Evolutionary conservation across 208 protist species (phyloP), one percentile per base, ranked within the genome.

Genomic region (Eutreptiella sp.): DNA sequence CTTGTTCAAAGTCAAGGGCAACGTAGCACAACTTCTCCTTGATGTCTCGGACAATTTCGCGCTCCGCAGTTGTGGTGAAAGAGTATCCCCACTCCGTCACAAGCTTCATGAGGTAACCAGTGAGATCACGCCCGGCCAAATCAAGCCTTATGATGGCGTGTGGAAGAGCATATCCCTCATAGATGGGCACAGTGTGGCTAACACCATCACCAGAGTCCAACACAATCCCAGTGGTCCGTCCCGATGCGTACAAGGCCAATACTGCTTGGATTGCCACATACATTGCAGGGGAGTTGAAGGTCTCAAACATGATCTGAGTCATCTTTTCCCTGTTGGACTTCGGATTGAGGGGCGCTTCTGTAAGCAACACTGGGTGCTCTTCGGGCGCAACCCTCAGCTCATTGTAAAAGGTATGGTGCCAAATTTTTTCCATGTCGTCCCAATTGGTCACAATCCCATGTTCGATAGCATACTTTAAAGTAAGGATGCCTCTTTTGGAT

Each of bases 381-480:
- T 97, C 89, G n/a, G 96, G 92, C 46, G 82, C 90, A 16, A 98
- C 87, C 43, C 92, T 85, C 26, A 99, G 82, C 76, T 98, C 91
- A 68, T 97, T 97, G 78, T 96, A 96, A 74, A 98, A 99, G 54
- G 92, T 97, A 70, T 99, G 93, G 67, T 97, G 85, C 94, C 93
- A 98, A 52, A 96, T 90, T 72, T 93, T 93, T 77, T 97, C 90
- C 88, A 97, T 97, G 71, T 97, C 90, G 57, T 97, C 93, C 94
- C 93, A 98, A 78, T 98, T 97, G 60, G 88, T 96, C 21, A 98
- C 88, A 54, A 96, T 93, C 38, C 92, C 89, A 61, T 93, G 86
- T 70, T 92, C 87, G 47, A 96, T 95, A 38, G 91, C 89, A 68
- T 96, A 94, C 67, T 91, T 87, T 26, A 96, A 72, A 11, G 80